phyloP scores from a whole-genome alignment of 352 stramenopile species.

The Globisporangium emineosum region DNA sequence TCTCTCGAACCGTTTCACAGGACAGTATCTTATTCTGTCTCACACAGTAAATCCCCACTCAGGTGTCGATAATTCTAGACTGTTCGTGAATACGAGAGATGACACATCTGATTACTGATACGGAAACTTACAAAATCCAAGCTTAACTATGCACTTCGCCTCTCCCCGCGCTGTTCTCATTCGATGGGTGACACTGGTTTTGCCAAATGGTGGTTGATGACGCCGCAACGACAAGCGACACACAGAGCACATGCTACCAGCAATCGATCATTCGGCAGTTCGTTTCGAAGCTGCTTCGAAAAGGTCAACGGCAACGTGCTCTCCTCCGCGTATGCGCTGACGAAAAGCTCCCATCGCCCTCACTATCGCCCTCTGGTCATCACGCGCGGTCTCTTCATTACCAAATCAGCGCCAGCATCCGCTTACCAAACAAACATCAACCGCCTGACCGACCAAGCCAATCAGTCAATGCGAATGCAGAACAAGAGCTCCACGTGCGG shows the following conservation, averaged over 20 bases:
- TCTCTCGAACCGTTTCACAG: no score
- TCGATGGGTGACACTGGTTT: slow-evolving; percentile 2
- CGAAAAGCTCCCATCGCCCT: neutral
- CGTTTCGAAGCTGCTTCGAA: neutral
- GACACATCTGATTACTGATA: slow-evolving; percentile 9
- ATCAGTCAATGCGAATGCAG: slow-evolving; percentile 13
- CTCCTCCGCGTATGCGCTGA: neutral
- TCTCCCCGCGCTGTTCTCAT: neutral
- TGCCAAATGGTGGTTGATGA: neutral
- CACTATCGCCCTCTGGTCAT: neutral
- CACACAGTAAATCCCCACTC: neutral
- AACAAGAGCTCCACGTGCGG: slow-evolving; percentile 25
- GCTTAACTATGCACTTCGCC: neutral
- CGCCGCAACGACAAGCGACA: neutral
- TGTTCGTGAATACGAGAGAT: slow-evolving; percentile 7
- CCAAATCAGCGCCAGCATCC: slow-evolving; percentile 2
- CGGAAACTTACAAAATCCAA: neutral
- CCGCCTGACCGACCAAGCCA: neutral
- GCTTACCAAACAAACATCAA: neutral
- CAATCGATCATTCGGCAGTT: neutral
- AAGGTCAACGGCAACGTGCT: neutral
- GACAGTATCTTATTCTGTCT: slow-evolving; percentile 15
- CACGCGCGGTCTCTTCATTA: neutral
- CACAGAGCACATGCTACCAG: neutral
- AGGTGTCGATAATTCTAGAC: slow-evolving; percentile 10